A percentile compares a stretch with the other conserved stretches of the same genome.
phyloP scores from a whole-genome alignment of 2,329 filamentous ascomycete genomes.

The Beauveria scarabaeidicola region DNA sequence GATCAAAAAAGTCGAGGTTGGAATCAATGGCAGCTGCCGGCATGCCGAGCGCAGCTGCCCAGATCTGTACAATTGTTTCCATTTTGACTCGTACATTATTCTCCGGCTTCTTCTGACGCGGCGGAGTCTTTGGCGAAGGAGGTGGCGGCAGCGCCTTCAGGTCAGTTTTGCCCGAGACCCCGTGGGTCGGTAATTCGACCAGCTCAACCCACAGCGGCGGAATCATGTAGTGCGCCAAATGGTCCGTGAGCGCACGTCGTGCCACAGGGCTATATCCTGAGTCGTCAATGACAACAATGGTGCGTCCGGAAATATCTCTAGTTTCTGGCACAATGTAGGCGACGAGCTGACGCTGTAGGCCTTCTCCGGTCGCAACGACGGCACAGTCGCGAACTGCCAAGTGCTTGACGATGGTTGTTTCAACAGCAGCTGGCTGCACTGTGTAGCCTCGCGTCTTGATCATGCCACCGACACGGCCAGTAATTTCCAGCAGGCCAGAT shows the following conservation, averaged over 20 bases:
- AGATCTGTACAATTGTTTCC: conserved; percentile 60
- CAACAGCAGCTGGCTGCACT: conserved; percentile 67
- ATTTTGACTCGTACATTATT: conserved; percentile 57
- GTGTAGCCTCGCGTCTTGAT: conserved; percentile 75
- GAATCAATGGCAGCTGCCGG: conserved; percentile 53
- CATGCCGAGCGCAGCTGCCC: conserved; percentile 63
- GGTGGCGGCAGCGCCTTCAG: conserved; percentile 63
- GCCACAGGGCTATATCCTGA: conserved; percentile 63
- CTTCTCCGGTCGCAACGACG: conserved; percentile 66
- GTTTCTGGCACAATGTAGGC: conserved; percentile 67
- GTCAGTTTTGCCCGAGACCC: conserved; percentile 72
- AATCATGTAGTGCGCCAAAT: conserved; percentile 77
- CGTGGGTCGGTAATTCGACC: conserved; percentile 62
- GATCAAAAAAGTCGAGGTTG: conserved; percentile 72
- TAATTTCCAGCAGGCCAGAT: conserved; percentile 64
- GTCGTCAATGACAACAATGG: conserved; percentile 57
- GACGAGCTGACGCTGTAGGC: conserved; percentile 64
- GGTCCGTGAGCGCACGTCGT: conserved; percentile 53
- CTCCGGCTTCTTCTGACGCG: conserved; percentile 32
- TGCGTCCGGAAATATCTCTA: conserved; percentile 48
- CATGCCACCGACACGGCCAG: conserved; percentile 68
- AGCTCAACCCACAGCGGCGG: conserved; percentile 69
- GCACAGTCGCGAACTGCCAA: conserved; percentile 64
- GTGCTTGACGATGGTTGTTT: conserved; percentile 61
- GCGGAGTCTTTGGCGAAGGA: conserved; percentile 39